phyloP scores from a whole-genome alignment of 169 alveolate genomes.

The Babesia ovis region DNA sequence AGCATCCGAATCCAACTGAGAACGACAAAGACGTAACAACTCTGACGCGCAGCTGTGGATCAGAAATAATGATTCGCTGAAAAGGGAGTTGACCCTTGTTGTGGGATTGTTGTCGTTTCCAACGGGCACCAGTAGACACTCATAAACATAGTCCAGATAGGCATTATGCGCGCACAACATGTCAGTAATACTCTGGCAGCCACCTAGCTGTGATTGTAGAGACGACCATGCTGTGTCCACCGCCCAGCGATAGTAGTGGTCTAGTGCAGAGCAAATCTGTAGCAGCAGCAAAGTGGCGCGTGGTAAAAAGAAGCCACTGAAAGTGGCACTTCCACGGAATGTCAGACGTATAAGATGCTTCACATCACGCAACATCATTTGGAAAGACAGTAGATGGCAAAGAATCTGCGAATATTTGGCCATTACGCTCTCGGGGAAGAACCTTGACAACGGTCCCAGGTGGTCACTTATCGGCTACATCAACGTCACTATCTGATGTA shows the following conservation, averaged over 20 bases:
- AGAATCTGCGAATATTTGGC: background rate
- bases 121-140: constrained; percentile 27
- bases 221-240: constrained; percentile 14
- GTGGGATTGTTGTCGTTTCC: background rate
- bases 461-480: background rate
- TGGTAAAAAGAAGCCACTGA: constrained; percentile 29
- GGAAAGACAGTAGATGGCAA: constrained; percentile 15
- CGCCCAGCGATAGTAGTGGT: constrained; percentile 20
- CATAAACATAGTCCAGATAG: constrained; percentile 8
- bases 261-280: constrained; percentile 5
- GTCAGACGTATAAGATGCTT: background rate
- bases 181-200: background rate
- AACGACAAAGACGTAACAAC: background rate
- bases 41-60: constrained; percentile 34
- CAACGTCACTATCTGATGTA: background rate
- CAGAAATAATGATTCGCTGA: constrained; percentile 11
- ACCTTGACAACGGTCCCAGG: background rate
- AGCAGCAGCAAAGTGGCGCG: constrained; percentile 23
- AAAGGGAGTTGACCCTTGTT: background rate
- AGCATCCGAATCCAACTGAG: background rate
- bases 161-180: constrained; percentile 9
- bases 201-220: background rate
- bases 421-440: constrained; percentile 11
- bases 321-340: background rate
- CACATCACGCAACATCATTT: constrained; percentile 5